These are phyloP conservation scores for Oldenlandia corymbosa DNA, from an alignment of 257 asterid genomes.

Conservation along the genomic window DNA sequence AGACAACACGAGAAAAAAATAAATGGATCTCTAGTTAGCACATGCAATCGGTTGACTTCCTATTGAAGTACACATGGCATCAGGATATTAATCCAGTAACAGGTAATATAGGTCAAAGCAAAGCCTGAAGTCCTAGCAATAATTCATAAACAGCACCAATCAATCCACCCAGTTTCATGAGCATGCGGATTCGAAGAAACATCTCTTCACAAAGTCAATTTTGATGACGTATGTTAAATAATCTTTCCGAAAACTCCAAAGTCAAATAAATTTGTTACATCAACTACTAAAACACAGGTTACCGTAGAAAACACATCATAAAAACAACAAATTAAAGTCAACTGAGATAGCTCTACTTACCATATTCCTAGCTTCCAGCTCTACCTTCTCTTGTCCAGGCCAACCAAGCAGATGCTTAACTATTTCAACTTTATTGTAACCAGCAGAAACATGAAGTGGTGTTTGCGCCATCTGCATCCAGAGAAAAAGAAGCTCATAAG, in stretches of 20 bases:
- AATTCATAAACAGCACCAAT: neutral
- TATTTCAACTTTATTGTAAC: constrained; percentile 75
- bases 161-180: neutral
- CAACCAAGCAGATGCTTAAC: constrained; percentile 67
- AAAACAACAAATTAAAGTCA: neutral
- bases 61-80: neutral
- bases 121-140: neutral
- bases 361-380: constrained; percentile 90
- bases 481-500: constrained; percentile 1
- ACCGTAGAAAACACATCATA: neutral
- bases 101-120: neutral
- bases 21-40: neutral
- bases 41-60: neutral
- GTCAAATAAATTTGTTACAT: neutral
- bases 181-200: neutral
- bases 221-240: neutral
- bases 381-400: constrained; percentile 74
- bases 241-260: neutral
- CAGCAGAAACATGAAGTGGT: constrained; percentile 96
- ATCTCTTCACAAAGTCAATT: neutral
- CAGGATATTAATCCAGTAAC: neutral
- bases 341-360: constrained; percentile 26
- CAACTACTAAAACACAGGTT: neutral
- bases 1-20: too few species aligned
- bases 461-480: constrained; percentile 84